These are phyloP conservation scores for Cadophora gregata DNA, from an alignment of 2,329 filamentous ascomycete species.

Conservation along the genomic window DNA sequence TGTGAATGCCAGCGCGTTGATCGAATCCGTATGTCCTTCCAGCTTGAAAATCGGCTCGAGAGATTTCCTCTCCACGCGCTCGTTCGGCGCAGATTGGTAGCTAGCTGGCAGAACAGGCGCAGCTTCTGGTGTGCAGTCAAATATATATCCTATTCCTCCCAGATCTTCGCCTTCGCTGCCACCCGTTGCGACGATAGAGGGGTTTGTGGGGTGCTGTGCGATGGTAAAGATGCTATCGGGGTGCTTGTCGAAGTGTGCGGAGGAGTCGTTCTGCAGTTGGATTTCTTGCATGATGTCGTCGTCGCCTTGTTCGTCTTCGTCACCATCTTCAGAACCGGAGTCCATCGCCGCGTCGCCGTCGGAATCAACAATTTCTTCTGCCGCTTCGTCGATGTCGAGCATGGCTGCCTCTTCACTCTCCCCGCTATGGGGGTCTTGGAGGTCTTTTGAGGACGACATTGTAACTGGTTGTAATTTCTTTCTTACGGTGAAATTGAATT, in stretches of 20 bases:
- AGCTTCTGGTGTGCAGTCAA: slow-evolving; percentile 72
- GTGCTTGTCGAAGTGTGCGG: slow-evolving; percentile 89
- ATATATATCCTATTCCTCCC: slow-evolving; percentile 80
- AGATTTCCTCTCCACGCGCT: slow-evolving; percentile 61
- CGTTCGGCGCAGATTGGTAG: slow-evolving; percentile 71
- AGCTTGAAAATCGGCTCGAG: slow-evolving; percentile 74
- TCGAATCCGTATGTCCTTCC: slow-evolving; percentile 90
- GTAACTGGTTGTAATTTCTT: not conserved
- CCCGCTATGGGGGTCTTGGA: slow-evolving; percentile 34
- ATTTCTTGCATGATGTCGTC: slow-evolving; percentile 70
- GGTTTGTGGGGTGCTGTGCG: slow-evolving; percentile 84
- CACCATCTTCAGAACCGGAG: slow-evolving; percentile 69
- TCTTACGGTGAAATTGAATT: not conserved
- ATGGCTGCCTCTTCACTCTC: slow-evolving; percentile 72
- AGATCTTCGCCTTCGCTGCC: slow-evolving; percentile 70
- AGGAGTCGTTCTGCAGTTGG: slow-evolving; percentile 86
- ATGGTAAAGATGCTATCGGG: slow-evolving; percentile 94
- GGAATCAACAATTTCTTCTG: slow-evolving; percentile 69
- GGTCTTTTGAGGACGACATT: slow-evolving; percentile 39
- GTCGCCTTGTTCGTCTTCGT: slow-evolving; percentile 62
- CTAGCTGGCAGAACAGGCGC: slow-evolving; percentile 76
- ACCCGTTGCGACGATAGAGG: slow-evolving; percentile 83
- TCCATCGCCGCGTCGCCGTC: slow-evolving; percentile 84
- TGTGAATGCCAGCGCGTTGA: slow-evolving; percentile 87
- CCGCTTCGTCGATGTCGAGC: slow-evolving; percentile 77